These are phyloP conservation scores for Diplosphaera chodatii DNA, from an alignment of 139 green algal genomes.

Conservation along the genomic window DNA sequence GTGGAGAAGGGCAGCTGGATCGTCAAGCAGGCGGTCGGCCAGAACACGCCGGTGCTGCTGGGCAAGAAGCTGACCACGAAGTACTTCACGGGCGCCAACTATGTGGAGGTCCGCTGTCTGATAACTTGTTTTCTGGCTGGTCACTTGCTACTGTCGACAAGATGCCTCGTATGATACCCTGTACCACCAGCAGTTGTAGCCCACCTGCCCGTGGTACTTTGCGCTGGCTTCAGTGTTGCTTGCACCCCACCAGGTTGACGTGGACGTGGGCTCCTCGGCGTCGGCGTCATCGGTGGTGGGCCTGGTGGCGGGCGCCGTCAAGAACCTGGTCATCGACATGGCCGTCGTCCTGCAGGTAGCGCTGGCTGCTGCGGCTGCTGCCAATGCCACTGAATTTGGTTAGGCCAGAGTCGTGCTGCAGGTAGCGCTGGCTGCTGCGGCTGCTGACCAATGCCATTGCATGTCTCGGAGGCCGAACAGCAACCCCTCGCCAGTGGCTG, in stretches of 20 bases:
- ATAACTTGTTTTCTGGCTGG: no score
- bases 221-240: neutral
- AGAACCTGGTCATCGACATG: conserved; percentile 38
- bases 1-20: conserved; percentile 57
- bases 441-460: no score
- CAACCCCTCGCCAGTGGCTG: no score
- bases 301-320: conserved; percentile 29
- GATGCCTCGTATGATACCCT: no score
- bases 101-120: conserved; percentile 13
- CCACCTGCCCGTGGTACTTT: no score
- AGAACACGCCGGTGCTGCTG: conserved; percentile 59
- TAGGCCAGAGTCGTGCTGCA: conserved; percentile 33
- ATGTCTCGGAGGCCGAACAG: no score
- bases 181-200: no score
- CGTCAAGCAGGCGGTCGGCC: conserved; percentile 54
- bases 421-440: conserved; percentile 2
- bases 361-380: no score
- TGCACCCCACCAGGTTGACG: conserved; percentile 25
- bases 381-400: no score
- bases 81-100: conserved; percentile 40
- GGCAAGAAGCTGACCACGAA: conserved; percentile 57
- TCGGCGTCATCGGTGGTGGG: conserved; percentile 22
- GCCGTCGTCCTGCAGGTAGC: conserved; percentile 37
- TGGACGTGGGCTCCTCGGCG: conserved; percentile 30
- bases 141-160: no score